Percentiles rank a stretch among this genome's conserved stretches.
Evolutionary conservation across 192 early-diverging fungal genomes (phyloP).

Genomic region (Powellomyces hirtus): DNA sequence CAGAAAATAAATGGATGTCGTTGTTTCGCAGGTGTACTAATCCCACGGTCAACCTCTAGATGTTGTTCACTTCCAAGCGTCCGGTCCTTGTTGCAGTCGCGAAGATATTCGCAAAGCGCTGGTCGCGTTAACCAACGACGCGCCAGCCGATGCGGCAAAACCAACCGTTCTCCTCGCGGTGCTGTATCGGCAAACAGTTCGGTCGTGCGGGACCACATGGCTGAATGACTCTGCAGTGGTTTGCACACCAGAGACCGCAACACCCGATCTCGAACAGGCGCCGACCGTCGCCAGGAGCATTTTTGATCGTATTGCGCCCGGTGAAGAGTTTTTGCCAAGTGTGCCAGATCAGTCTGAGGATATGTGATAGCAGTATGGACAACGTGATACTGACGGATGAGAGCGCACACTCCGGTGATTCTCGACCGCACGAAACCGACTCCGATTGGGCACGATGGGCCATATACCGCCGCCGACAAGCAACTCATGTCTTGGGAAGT

Average conservation of each 20-base stretch:
- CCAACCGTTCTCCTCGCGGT: background rate
- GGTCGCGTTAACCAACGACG: background rate
- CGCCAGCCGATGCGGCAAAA: background rate
- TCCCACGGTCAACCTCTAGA: background rate
- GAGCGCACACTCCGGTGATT: too few relatives aligned
- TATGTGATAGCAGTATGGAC: background rate
- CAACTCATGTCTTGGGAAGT: too few relatives aligned
- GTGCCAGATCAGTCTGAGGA: background rate
- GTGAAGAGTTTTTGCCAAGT: background rate
- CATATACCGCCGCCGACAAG: too few relatives aligned
- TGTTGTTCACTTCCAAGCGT: background rate
- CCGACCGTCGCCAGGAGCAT: background rate
- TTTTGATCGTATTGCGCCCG: background rate
- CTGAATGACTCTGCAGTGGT: background rate
- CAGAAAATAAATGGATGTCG: too few relatives aligned
- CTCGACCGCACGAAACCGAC: too few relatives aligned
- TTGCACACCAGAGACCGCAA: background rate
- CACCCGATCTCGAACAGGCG: conserved; percentile 7
- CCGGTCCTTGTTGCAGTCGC: background rate
- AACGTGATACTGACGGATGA: too few relatives aligned
- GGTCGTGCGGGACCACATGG: background rate
- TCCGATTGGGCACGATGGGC: too few relatives aligned
- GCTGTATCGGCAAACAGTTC: background rate
- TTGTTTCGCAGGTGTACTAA: background rate
- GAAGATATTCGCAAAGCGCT: conserved; percentile 5